Base-by-base conservation (phyloP, 139 green algal genomes). In the Picochlorum sp. region DNA sequence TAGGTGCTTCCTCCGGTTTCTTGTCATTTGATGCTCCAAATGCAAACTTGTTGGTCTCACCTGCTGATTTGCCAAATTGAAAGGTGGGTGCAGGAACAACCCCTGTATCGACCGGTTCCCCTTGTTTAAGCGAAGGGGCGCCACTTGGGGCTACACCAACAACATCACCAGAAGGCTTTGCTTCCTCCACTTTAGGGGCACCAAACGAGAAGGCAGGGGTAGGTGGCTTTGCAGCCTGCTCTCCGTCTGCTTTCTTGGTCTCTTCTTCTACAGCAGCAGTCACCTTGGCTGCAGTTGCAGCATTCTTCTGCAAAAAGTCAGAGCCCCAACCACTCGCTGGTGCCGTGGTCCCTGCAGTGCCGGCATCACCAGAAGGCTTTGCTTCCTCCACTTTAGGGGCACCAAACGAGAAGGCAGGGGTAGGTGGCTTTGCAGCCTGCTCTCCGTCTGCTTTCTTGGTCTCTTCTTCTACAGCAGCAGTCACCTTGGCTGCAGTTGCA, bases 401-500 rank as follows among this genome's bases (percentile, higher is more conserved):
- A 59, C 20, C 21, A 30, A 15, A 18, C 0, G 18, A 0, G 11
- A 59, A 52, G 18, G 47, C 18, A 52, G 18, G 16, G 6, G 16
- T 52, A 11, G 47, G 7, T n/a, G 47, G 47, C 10, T 52, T 52
- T 10, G 18, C 51, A 7, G 20, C 51, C 7, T 9, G n/a, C 8
- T 30, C 51, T 34, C 18, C 51, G 41, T 58, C 21, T 58, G 47
- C 14, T 10, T 58, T 41, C 15, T 41, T n/a, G 16, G n/a, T 24
- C 26, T 70, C 70, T 44, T 77, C 63, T 38, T 57, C 63, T 10
- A 56, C 63, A 14, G 70, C 62, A 14, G 52, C 63, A 4, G 55
- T 50, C 2, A 57, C 70, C 21, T 61, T 52, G 15, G 16, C 31
- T 9, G 70, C 63, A 15, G 54, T 62, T 7, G 45, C 30, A 49